Evolutionary conservation across 805 yeast genomes (phyloP), one percentile per base, ranked within the genome.

Genomic region (Metschnikowia henanensis): DNA sequence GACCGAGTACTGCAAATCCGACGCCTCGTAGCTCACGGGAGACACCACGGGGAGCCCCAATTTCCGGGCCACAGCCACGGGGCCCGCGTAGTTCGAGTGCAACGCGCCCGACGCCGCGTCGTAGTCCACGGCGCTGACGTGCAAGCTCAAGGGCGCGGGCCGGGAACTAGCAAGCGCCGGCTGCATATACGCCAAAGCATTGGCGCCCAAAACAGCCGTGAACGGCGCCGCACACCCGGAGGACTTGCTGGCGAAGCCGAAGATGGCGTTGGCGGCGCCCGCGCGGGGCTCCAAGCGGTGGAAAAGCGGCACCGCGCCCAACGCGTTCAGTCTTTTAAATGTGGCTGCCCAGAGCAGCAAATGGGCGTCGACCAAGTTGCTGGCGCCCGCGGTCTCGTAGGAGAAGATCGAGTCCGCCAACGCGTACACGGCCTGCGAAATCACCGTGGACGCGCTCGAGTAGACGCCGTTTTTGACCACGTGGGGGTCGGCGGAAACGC

Each of bases 201-300:
- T 79, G 23, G 88, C 78, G 32, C 91, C 83, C 36, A 83, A 74
- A 30, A 91, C 60, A 40, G 49, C 83, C 72, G 57, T 76, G 49
- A 62, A 55, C 20, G 63, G 75, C 30, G 71, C 69, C 9, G 41
- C 43, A 18, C 33, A 16, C 15, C 31, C 40, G 20, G 35, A 21
- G 12, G 46, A 25, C 16, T 38, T 32, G 30, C 64, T 63, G 35
- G 57, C 58, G 66, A 83, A 91, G 30, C 97, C 97, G 39, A 87
- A 69, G 35, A 92, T 75, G 21, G 87, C 78, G 49, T 81, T 76
- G 35, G 92, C 87, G 25, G 96, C 94, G 56, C 97, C 97, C 2
- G 84, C 71, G 61, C 96, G 81, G 44, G 87, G 78, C 58, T 90
- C 89, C 45, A 84, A 64, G 50, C 76, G 68, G 58, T 80, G 72